A percentile compares a stretch with the other conserved stretches of the same genome.
These are phyloP conservation scores for Moringa oleifera DNA, from an alignment of 345 rosid genomes.

Conservation along the genomic window DNA sequence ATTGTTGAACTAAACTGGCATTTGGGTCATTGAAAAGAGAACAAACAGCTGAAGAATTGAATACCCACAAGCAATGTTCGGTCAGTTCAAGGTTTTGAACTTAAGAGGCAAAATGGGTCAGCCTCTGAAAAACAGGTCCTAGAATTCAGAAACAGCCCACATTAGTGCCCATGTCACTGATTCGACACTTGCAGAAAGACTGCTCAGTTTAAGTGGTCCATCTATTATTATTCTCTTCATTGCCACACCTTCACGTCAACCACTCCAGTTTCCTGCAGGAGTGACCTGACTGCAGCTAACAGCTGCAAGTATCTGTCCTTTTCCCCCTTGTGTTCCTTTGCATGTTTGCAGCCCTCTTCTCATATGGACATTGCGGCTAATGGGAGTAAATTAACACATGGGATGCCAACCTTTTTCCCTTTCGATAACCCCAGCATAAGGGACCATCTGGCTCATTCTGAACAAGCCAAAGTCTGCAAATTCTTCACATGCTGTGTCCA, in stretches of 20 bases:
- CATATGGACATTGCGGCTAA: background rate
- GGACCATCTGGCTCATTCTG: conserved; percentile 30
- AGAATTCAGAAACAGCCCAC: no score
- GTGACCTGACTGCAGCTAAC: no score
- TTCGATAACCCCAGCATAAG: conserved; percentile 24
- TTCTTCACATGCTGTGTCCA: conserved; percentile 40
- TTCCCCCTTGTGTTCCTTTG: background rate
- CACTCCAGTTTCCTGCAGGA: background rate
- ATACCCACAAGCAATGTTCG: no score
- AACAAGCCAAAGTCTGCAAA: conserved; percentile 23
- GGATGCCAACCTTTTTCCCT: conserved; percentile 25
- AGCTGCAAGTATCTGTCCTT: background rate
- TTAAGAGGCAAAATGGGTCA: no score
- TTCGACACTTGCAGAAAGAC: no score
- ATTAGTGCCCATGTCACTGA: no score
- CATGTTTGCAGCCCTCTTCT: no score
- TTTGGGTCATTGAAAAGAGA: no score
- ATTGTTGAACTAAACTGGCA: no score
- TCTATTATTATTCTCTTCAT: background rate
- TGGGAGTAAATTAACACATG: conserved; percentile 32
- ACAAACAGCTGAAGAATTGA: no score
- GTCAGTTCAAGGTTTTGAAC: no score
- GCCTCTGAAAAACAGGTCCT: no score
- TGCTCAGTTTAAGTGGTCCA: background rate
- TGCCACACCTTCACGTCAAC: background rate